Conservation (phyloP, 129 eudicot genomes). For the Lactuca saligna region DNA sequence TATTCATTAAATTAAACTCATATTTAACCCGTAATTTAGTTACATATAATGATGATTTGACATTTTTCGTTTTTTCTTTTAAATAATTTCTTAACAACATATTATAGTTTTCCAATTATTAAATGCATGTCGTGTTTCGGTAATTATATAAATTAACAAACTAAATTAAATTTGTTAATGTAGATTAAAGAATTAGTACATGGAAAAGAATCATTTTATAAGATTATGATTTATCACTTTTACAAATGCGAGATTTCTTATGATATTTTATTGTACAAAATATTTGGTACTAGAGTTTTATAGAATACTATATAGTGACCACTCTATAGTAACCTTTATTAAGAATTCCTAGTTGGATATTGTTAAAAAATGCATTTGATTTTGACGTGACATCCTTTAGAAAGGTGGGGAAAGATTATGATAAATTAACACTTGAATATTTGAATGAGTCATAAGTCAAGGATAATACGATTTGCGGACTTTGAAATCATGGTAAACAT, state of each 20-base stretch:
- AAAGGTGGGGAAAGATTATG: background rate
- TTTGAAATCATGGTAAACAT: conserved; percentile 33
- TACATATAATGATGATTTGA: no score
- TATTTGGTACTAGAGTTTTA: background rate
- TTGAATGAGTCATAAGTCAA: conserved; percentile 33
- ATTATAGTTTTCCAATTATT: background rate
- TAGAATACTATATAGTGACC: background rate
- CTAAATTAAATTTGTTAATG: background rate
- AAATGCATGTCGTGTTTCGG: background rate
- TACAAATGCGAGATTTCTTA: no score
- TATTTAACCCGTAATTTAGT: no score
- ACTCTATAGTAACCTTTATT: background rate
- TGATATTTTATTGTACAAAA: no score
- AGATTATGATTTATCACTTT: background rate
- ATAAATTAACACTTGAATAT: conserved; percentile 16
- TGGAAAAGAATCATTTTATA: no score
- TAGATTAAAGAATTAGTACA: background rate
- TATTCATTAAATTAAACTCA: no score
- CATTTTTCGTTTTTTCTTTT: background rate
- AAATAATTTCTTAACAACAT: background rate
- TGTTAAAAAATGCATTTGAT: background rate
- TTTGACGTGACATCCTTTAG: conserved; percentile 6
- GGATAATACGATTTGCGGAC: conserved; percentile 22
- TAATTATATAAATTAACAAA: no score
- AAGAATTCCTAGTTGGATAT: background rate